Evolutionary conservation across 441 rosid genomes (phyloP).

Genomic region (Jatropha podagrica): DNA sequence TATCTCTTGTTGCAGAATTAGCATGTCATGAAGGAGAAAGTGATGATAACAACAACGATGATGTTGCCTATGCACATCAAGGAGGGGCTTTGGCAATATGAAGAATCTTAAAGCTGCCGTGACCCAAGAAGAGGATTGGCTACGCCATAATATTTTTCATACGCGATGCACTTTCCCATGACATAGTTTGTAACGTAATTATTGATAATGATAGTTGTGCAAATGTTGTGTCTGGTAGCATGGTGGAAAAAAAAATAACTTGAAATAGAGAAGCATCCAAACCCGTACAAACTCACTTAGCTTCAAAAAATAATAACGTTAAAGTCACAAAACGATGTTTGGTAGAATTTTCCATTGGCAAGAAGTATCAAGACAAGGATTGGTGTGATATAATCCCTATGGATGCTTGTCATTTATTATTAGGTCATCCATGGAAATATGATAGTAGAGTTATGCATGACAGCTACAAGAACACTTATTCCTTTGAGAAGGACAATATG

Average conservation of each 20-base stretch:
- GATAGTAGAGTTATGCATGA: not conserved
- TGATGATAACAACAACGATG: not conserved
- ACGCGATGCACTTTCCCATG: not conserved
- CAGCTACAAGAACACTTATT: constrained; percentile 1
- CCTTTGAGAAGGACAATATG: not conserved
- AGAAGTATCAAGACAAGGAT: not conserved
- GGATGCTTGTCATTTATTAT: constrained; percentile 12
- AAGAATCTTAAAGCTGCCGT: not conserved
- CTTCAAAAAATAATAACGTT: not conserved
- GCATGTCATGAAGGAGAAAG: not conserved
- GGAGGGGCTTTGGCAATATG: not conserved
- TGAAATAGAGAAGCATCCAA: not conserved
- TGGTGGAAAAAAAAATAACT: not conserved
- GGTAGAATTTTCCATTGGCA: not conserved
- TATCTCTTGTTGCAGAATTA: not conserved
- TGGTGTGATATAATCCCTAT: constrained; percentile 1
- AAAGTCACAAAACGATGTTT: not conserved
- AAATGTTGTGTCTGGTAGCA: constrained; percentile 1
- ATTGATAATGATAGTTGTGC: constrained; percentile 13
- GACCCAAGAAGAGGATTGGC: not conserved
- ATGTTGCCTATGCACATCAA: not conserved
- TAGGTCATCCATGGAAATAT: not conserved
- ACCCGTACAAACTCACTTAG: constrained; percentile 7
- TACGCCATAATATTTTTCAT: not conserved
- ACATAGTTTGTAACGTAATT: not conserved